These are phyloP conservation scores for Solanum chacoense DNA, from an alignment of 305 asterid species.

Conservation along the genomic window DNA sequence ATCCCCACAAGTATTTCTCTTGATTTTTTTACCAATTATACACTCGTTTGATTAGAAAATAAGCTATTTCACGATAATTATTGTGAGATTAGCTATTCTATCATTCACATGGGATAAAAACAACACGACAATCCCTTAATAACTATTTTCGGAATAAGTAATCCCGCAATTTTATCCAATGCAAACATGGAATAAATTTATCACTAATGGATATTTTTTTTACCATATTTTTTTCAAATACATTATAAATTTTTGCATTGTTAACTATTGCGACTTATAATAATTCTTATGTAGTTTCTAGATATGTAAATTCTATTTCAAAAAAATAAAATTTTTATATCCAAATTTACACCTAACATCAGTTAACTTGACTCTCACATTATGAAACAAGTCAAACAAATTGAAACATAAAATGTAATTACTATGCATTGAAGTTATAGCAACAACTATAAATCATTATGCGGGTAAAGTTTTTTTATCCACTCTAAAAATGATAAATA, in stretches of 20 bases:
- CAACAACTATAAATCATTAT: background rate
- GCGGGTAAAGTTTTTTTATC: background rate
- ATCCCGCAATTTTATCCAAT: background rate
- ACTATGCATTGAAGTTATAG: background rate
- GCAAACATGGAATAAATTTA: background rate
- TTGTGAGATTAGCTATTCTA: background rate
- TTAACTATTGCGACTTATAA: background rate
- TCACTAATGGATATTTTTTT: background rate
- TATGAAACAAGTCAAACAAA: background rate
- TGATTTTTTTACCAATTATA: background rate
- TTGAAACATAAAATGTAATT: background rate
- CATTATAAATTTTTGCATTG: too few relatives aligned
- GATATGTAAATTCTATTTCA: too few relatives aligned
- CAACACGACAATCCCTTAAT: background rate
- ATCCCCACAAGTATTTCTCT: background rate
- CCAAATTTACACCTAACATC: background rate
- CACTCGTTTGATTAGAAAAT: background rate
- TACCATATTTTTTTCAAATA: background rate
- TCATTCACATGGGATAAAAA: background rate
- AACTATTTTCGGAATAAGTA: background rate
- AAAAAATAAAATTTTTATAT: background rate
- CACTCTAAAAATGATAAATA: background rate
- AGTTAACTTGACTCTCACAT: background rate
- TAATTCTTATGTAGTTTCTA: too few relatives aligned
- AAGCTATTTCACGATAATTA: background rate